phyloP scores from a whole-genome alignment of 306 rosid species.

The Trifolium subterraneum region DNA sequence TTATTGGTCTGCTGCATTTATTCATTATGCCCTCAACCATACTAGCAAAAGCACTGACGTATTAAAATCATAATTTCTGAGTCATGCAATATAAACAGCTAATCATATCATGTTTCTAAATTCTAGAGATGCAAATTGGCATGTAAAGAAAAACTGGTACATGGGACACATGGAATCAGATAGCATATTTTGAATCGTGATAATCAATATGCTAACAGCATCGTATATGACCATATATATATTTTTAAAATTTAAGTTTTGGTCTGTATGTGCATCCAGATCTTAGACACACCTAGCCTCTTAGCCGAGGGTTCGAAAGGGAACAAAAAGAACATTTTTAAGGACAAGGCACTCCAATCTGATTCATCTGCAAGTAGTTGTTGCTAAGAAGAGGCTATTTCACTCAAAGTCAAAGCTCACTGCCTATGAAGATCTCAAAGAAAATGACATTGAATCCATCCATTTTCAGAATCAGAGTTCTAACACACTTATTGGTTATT shows the following conservation, averaged over 20 bases:
- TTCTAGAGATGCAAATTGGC: conserved; percentile 4
- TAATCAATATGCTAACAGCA: conserved; percentile 3
- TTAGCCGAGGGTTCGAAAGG: conserved; percentile 88
- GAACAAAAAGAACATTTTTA: conserved; percentile 79
- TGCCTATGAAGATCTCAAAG: conserved; percentile 35
- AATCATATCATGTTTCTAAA: neutral
- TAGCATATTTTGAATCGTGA: neutral
- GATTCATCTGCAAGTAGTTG: conserved; percentile 71
- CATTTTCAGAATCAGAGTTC: conserved; percentile 38
- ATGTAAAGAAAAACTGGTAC: neutral
- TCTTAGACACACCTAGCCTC: conserved; percentile 93
- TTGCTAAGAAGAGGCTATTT: conserved; percentile 57
- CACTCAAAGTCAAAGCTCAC: conserved; percentile 26
- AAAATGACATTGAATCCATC: conserved; percentile 35
- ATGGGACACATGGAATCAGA: neutral
- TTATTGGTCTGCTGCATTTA: conserved; percentile 14
- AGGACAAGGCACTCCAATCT: conserved; percentile 63
- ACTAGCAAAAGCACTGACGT: neutral
- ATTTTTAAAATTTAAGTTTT: conserved; percentile 34
- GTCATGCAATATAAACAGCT: neutral
- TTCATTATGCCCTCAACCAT: neutral
- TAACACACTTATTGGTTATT: conserved; percentile 38
- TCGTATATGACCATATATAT: conserved; percentile 4
- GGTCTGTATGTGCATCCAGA: conserved; percentile 52
- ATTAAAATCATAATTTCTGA: conserved; percentile 20